Percentiles rank a stretch among this genome's conserved stretches.
phyloP scores from a whole-genome alignment of 2,329 filamentous ascomycete species.

The Blastomyces gilchristii region DNA sequence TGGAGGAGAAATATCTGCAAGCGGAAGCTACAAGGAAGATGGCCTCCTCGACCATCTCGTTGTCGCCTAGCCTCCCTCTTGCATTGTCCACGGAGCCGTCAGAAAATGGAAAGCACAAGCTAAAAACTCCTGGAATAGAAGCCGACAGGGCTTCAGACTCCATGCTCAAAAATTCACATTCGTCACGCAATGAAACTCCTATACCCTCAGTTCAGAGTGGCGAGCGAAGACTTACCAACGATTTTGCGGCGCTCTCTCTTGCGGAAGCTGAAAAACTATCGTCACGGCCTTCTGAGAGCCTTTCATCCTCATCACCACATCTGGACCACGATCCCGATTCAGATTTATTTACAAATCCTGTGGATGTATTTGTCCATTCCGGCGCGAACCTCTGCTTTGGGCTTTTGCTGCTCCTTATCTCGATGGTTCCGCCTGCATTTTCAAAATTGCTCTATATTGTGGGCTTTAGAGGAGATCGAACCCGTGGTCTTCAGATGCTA shows the following conservation, averaged over 20 bases:
- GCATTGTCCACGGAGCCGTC: background rate
- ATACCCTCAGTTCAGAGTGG: background rate
- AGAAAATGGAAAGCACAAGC: background rate
- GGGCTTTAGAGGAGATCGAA: conserved; percentile 81
- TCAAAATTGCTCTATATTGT: conserved; percentile 77
- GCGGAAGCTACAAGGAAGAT: conserved; percentile 10
- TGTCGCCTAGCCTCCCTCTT: conserved; percentile 14
- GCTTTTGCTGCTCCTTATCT: conserved; percentile 74
- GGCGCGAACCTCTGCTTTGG: conserved; percentile 86
- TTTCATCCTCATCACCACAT: background rate
- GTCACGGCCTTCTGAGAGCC: background rate
- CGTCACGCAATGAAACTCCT: background rate
- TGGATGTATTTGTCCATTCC: conserved; percentile 82
- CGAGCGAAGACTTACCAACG: background rate
- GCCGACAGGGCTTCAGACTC: background rate
- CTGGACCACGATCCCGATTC: conserved; percentile 44
- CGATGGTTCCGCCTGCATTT: conserved; percentile 84
- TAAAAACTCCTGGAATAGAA: background rate
- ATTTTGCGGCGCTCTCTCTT: background rate
- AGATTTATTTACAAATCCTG: conserved; percentile 58
- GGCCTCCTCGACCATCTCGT: conserved; percentile 10
- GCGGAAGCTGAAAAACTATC: background rate
- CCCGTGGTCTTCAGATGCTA: conserved; percentile 70
- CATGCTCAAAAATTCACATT: background rate
- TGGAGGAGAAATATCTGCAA: conserved; percentile 53